These are phyloP conservation scores for Royoungia palumana DNA, from an alignment of 768 basidiomycete genomes.

Conservation along the genomic window DNA sequence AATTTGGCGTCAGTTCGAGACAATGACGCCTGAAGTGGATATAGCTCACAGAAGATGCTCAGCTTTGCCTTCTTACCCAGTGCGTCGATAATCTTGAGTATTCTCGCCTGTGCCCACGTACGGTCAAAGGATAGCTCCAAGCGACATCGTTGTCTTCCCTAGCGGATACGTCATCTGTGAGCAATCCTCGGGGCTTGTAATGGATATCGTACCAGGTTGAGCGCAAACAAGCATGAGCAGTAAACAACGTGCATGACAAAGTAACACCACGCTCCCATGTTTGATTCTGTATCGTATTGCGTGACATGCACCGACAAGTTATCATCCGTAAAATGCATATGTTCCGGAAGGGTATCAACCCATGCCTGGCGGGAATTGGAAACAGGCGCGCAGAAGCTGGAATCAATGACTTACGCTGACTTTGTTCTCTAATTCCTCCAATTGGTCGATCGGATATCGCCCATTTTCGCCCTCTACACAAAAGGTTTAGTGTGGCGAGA, in stretches of 20 bases:
- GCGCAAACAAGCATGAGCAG: slow-evolving; percentile 61
- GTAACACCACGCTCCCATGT: slow-evolving; percentile 79
- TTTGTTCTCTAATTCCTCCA: slow-evolving; percentile 45
- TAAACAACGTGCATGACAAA: slow-evolving; percentile 72
- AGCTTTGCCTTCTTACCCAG: slow-evolving; percentile 41
- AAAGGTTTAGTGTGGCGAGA: slow-evolving; percentile 24
- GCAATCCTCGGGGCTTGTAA: background rate
- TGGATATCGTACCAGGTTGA: slow-evolving; percentile 52
- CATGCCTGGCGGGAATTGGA: slow-evolving; percentile 47
- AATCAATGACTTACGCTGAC: slow-evolving; percentile 30
- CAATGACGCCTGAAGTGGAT: slow-evolving; percentile 28
- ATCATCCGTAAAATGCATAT: slow-evolving; percentile 68
- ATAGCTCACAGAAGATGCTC: slow-evolving; percentile 44
- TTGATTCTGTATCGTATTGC: slow-evolving; percentile 78
- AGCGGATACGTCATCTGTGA: background rate
- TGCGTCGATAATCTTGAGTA: slow-evolving; percentile 38
- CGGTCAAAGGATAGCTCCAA: slow-evolving; percentile 23
- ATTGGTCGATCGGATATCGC: slow-evolving; percentile 30
- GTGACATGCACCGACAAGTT: slow-evolving; percentile 65
- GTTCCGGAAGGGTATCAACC: slow-evolving; percentile 63
- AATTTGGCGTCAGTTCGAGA: slow-evolving; percentile 16
- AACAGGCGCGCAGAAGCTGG: background rate
- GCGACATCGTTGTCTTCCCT: slow-evolving; percentile 34
- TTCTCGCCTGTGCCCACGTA: slow-evolving; percentile 37
- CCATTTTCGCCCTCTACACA: slow-evolving; percentile 25